A percentile compares a stretch with the other conserved stretches of the same genome.
Conservation (phyloP, 1,284 basidiomycete species). For the Mycena citricolor region DNA sequence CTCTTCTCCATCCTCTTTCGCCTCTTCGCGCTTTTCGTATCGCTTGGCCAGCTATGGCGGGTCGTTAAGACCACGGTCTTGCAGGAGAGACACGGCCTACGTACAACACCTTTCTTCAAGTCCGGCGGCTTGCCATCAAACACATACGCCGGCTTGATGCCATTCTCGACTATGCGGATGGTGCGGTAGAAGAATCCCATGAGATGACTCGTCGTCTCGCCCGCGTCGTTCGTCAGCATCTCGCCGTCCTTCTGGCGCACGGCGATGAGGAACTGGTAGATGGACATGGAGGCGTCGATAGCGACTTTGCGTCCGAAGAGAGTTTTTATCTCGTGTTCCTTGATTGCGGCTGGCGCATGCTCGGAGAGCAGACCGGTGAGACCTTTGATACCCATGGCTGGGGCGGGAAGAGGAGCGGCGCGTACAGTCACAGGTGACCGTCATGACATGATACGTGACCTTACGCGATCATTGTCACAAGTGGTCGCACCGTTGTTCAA, state of each 20-base stretch:
- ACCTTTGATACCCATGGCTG: conserved; percentile 85
- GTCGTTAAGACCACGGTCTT: neutral
- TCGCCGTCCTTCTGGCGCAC: conserved; percentile 96
- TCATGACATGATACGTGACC: conserved; percentile 8
- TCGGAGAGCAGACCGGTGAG: conserved; percentile 88
- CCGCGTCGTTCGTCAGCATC: conserved; percentile 93
- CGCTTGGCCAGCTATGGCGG: conserved; percentile 81
- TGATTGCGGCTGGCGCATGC: conserved; percentile 86
- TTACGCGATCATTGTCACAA: conserved; percentile 9
- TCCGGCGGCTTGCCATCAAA: conserved; percentile 99
- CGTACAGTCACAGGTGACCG: conserved; percentile 3
- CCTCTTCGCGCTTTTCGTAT: conserved; percentile 88
- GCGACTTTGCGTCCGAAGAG: conserved; percentile 98
- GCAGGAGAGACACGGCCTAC: conserved; percentile 35
- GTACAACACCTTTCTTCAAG: conserved; percentile 92
- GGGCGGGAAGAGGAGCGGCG: conserved; percentile 2
- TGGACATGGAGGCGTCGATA: conserved; percentile 96
- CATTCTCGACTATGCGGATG: conserved; percentile 97
- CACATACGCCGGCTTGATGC: conserved; percentile 97
- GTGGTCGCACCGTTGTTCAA: neutral
- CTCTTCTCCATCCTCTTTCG: conserved; percentile 92
- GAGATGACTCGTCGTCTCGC: conserved; percentile 96
- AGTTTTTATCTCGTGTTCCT: conserved; percentile 95
- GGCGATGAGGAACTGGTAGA: conserved; percentile 96
- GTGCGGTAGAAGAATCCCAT: conserved; percentile 99